phyloP scores from a whole-genome alignment of 192 early-diverging fungal species.

The Mortierella alpina region DNA sequence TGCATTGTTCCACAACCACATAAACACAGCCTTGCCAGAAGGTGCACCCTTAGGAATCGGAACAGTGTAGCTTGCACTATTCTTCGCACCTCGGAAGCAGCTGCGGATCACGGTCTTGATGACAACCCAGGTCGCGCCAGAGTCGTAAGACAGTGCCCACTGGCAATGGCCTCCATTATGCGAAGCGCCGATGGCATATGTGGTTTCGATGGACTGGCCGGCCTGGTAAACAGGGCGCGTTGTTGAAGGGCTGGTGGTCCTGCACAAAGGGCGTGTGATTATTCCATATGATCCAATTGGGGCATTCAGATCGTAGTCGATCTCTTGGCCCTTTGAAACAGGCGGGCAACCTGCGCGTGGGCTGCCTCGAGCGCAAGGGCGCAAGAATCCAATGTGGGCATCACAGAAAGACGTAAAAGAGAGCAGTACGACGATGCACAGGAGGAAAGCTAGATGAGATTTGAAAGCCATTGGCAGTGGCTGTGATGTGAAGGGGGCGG shows the following conservation, averaged over 20 bases:
- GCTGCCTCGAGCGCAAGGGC: slow-evolving; percentile 56
- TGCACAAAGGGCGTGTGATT: slow-evolving; percentile 54
- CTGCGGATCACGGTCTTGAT: slow-evolving; percentile 61
- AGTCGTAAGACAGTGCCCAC: slow-evolving; percentile 71
- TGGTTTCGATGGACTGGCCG: slow-evolving; percentile 60
- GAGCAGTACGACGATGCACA: not conserved
- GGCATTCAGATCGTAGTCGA: slow-evolving; percentile 58
- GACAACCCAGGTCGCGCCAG: slow-evolving; percentile 69
- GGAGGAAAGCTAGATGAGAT: not conserved
- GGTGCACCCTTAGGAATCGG: slow-evolving; percentile 44
- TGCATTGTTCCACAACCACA: slow-evolving; percentile 78
- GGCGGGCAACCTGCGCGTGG: slow-evolving; percentile 50
- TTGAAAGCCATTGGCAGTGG: not conserved
- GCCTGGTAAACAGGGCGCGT: slow-evolving; percentile 53
- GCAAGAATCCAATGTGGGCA: slow-evolving; percentile 56
- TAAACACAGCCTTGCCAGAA: slow-evolving; percentile 32
- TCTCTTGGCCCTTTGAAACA: slow-evolving; percentile 42
- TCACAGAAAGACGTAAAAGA: slow-evolving; percentile 8
- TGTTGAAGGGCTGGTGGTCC: slow-evolving; percentile 49
- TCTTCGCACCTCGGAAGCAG: slow-evolving; percentile 50
- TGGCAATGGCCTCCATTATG: slow-evolving; percentile 79
- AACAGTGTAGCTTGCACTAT: slow-evolving; percentile 7
- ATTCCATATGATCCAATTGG: slow-evolving; percentile 51
- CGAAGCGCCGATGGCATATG: slow-evolving; percentile 59
- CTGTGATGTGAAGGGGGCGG: no score